phyloP scores from a whole-genome alignment of 108 stramenopile species.

The Pseudonitzschia pungens region DNA sequence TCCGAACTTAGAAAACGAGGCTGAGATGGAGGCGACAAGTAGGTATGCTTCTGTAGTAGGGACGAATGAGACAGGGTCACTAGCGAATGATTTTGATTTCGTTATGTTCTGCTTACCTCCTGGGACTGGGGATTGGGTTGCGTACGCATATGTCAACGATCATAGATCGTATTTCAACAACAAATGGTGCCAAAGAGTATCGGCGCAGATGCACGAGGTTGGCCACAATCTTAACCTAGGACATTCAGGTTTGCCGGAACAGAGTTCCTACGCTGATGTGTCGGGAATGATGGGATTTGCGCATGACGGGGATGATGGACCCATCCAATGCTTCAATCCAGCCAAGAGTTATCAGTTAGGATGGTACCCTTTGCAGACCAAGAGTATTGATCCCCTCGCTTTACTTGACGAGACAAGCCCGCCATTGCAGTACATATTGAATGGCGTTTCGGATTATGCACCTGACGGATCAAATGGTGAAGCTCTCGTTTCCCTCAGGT shows the following conservation, averaged over 20 bases:
- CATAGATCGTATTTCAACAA: conserved; percentile 50
- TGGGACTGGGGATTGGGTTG: conserved; percentile 31
- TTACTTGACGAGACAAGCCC: neutral
- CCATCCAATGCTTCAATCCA: conserved; percentile 51
- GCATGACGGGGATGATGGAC: conserved; percentile 17
- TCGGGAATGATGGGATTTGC: conserved; percentile 51
- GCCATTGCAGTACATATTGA: neutral
- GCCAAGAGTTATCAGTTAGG: conserved; percentile 62
- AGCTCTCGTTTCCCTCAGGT: neutral
- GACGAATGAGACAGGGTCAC: neutral
- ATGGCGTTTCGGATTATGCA: conserved; percentile 1
- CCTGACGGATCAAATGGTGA: neutral
- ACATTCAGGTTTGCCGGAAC: conserved; percentile 18
- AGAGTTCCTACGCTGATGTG: conserved; percentile 44
- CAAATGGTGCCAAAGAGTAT: conserved; percentile 44
- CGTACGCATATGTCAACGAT: conserved; percentile 44
- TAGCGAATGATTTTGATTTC: conserved; percentile 29
- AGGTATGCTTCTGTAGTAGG: neutral
- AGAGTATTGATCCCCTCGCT: neutral
- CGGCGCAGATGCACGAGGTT: conserved; percentile 18
- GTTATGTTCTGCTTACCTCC: conserved; percentile 65
- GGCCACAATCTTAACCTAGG: neutral
- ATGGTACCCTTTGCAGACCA: conserved; percentile 37
- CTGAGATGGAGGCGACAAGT: neutral
- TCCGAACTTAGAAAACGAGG: neutral